Conservation (phyloP, 2,329 filamentous ascomycete species). For the Hypomyces perniciosus region DNA sequence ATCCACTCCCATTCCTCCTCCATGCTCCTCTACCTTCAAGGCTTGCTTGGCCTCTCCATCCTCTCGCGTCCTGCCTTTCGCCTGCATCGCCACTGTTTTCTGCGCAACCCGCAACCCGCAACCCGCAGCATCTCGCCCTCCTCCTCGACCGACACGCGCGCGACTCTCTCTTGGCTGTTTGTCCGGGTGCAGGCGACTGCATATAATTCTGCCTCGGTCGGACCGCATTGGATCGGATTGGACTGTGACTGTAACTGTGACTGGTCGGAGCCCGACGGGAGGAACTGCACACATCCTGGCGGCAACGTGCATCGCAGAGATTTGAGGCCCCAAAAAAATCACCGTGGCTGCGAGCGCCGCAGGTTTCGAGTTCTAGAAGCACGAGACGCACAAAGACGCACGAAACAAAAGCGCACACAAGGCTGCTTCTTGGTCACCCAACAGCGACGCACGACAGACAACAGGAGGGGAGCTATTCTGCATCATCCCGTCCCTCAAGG, state of each 20-base stretch:
- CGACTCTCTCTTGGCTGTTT: too few species aligned
- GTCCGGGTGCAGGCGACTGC: neutral
- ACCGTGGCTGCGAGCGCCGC: neutral
- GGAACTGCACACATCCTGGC: conserved; percentile 12
- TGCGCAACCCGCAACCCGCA: too few species aligned
- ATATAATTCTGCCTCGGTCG: neutral
- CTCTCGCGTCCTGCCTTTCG: too few species aligned
- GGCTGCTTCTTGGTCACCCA: neutral
- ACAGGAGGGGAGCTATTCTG: conserved; percentile 5
- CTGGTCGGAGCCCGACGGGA: neutral
- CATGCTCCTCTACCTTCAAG: too few species aligned
- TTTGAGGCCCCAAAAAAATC: neutral
- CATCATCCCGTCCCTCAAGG: conserved; percentile 3
- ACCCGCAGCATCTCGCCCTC: too few species aligned
- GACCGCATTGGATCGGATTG: conserved; percentile 1
- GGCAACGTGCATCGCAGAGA: conserved; percentile 10
- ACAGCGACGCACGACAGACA: conserved; percentile 6
- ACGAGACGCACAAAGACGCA: conserved; percentile 4
- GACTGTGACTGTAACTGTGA: neutral
- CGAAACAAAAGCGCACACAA: conserved; percentile 5
- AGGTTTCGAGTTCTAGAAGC: conserved; percentile 12
- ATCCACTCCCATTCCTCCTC: too few species aligned
- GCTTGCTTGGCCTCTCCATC: too few species aligned
- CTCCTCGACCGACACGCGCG: too few species aligned
- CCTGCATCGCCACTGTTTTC: too few species aligned